Base-by-base conservation (phyloP, 371 early-diverging fungal genomes). In the Neoconidiobolus thromboides region DNA sequence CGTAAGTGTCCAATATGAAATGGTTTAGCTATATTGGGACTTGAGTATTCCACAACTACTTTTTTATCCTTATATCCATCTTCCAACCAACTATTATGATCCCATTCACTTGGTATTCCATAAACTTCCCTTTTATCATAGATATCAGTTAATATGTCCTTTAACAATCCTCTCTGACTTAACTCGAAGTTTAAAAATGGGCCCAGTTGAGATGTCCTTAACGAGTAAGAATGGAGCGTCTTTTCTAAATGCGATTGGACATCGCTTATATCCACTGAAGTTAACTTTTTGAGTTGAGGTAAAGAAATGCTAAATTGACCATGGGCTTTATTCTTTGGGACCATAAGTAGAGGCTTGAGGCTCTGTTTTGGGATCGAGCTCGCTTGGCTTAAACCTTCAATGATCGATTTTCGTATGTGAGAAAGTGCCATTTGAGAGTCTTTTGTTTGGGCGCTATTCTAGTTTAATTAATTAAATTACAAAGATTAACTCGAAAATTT, bases 1-100 rank as follows among this genome's bases (percentile, higher is more conserved):
- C 98, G 83, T 70, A 99, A 76, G 69, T 99, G 99, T 38, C 99
- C 99, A 55, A 91, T 93, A 67, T 99, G 99, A 84, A 99, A 97
- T 43, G 94, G 93, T 71, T 99, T 99, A 47, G 99, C 99, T 62
- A 99, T 96, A 72, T 99, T 99, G 63, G 99, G 99, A 56, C 88
- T 87, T 60, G 85, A 84, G 73, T 85, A 99, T 60, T 99, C 99
- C 58, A 97, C 84, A 42, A 98, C 76, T 39, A 86, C 77, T 14
- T 71, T 79, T 71, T 91, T 79, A 39, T 78, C 80, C 15, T 66
- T 14, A 46, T 38, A 0, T 66, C 66, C 0, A 68, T 42, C 0
- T 46, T 26, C 26, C 26, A 26, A 26, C 26, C 26, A 26, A 26
- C 26, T 26, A 26, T 87, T 89, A 62, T 65, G 62, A 55, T 49